These are phyloP conservation scores for Fusarium illudens DNA, from an alignment of 2,329 filamentous ascomycete species.

Conservation along the genomic window DNA sequence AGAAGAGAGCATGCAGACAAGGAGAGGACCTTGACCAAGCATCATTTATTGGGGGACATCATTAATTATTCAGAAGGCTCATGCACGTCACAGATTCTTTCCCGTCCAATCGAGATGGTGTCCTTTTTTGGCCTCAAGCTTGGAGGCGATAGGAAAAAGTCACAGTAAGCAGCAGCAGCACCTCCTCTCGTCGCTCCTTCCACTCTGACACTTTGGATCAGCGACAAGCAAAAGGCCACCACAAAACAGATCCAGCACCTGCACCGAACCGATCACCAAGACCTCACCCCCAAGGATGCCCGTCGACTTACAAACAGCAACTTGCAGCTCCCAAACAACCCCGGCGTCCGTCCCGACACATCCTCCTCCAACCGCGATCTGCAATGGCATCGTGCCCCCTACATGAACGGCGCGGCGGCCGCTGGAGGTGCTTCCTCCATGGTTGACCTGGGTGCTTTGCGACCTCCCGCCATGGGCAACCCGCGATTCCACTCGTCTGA, in stretches of 20 bases:
- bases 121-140: slow-evolving; percentile 68
- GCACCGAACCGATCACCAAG: slow-evolving; percentile 7
- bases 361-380: slow-evolving; percentile 46
- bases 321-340: slow-evolving; percentile 46
- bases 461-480: slow-evolving; percentile 38
- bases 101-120: slow-evolving; percentile 55
- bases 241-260: slow-evolving; percentile 25
- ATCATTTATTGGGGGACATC: not conserved
- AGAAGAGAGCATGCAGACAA: slow-evolving; percentile 27
- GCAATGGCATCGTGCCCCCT: slow-evolving; percentile 46
- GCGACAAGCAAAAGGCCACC: slow-evolving; percentile 35
- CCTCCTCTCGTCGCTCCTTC: not conserved
- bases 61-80: slow-evolving; percentile 9
- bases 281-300: slow-evolving; percentile 17
- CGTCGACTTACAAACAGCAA: slow-evolving; percentile 49
- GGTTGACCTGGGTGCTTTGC: slow-evolving; percentile 52
- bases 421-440: slow-evolving; percentile 54
- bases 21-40: not conserved
- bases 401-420: slow-evolving; percentile 41
- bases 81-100: slow-evolving; percentile 17
- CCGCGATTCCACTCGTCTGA: slow-evolving; percentile 50
- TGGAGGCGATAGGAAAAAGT: slow-evolving; percentile 65
- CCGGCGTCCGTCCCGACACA: slow-evolving; percentile 52
- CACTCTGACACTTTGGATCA: slow-evolving; percentile 19
- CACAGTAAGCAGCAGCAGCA: slow-evolving; percentile 49